Conservation (phyloP, 345 rosid species). For the Heritiera littoralis region DNA sequence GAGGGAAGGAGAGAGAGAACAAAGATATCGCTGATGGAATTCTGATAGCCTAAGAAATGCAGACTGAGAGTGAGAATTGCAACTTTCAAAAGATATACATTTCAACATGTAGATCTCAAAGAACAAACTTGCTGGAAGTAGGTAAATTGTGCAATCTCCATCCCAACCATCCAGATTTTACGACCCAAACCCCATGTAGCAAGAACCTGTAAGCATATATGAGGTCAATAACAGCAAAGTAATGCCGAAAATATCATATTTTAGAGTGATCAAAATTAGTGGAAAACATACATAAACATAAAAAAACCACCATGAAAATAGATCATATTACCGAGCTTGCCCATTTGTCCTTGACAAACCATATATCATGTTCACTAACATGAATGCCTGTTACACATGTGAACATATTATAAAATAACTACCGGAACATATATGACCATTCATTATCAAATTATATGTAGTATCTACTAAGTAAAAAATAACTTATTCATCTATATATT, state of each 20-base stretch:
- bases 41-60: slow-evolving; percentile 5
- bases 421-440: neutral
- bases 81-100: slow-evolving; percentile 13
- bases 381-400: slow-evolving; percentile 65
- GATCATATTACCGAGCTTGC: slow-evolving; percentile 81
- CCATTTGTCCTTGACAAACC: slow-evolving; percentile 99
- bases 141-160: slow-evolving; percentile 97
- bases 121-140: slow-evolving; percentile 87
- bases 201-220: slow-evolving; percentile 57
- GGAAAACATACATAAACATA: neutral
- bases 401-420: neutral
- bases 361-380: slow-evolving; percentile 76
- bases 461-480: too few species aligned
- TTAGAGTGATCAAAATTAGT: neutral
- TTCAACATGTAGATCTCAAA: slow-evolving; percentile 2
- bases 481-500: too few species aligned
- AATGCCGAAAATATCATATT: neutral
- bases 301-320: slow-evolving; percentile 6
- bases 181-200: slow-evolving; percentile 99
- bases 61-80: neutral
- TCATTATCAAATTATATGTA: neutral
- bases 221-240: slow-evolving; percentile 16
- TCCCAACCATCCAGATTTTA: slow-evolving; percentile 99
- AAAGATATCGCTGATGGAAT: neutral
- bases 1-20: slow-evolving; percentile 20